Conservation (phyloP, 345 rosid genomes). For the Lumnitzera littorea region DNA sequence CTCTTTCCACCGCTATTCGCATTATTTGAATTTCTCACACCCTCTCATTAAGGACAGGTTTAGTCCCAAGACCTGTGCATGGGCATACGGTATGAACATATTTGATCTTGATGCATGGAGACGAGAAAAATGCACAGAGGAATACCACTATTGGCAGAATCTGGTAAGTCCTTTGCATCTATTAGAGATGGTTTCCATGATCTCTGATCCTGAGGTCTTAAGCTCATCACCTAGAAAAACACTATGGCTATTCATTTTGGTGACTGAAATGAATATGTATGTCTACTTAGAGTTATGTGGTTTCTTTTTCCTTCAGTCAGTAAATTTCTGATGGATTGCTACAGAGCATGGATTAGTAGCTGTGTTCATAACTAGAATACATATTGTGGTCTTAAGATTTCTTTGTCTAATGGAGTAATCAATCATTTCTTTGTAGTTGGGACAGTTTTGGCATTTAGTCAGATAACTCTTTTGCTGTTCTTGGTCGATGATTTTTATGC, state of each 20-base stretch:
- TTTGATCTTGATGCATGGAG: conserved; percentile 93
- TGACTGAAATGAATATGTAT: neutral
- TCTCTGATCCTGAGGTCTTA: neutral
- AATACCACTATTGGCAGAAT: conserved; percentile 24
- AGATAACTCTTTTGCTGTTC: too few species aligned
- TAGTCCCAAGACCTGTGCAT: conserved; percentile 77
- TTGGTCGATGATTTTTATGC: too few species aligned
- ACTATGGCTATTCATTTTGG: neutral
- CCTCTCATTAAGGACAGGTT: conserved; percentile 64
- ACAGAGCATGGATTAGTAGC: too few species aligned
- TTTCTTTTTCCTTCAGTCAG: too few species aligned
- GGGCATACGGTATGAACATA: conserved; percentile 94
- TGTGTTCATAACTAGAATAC: too few species aligned
- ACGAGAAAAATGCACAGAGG: conserved; percentile 34
- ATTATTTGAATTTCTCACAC: conserved; percentile 69
- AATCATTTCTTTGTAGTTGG: too few species aligned
- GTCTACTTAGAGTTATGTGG: too few species aligned
- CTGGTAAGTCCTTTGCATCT: conserved; percentile 11
- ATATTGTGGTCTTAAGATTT: too few species aligned
- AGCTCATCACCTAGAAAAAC: too few species aligned
- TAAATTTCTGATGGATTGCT: too few species aligned
- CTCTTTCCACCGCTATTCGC: conserved; percentile 73
- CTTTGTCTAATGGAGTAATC: too few species aligned
- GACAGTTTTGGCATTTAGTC: too few species aligned
- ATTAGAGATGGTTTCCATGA: neutral